Evolutionary conservation across 1,284 basidiomycete genomes (phyloP).

Genomic region (Trichosporon ovoides): DNA sequence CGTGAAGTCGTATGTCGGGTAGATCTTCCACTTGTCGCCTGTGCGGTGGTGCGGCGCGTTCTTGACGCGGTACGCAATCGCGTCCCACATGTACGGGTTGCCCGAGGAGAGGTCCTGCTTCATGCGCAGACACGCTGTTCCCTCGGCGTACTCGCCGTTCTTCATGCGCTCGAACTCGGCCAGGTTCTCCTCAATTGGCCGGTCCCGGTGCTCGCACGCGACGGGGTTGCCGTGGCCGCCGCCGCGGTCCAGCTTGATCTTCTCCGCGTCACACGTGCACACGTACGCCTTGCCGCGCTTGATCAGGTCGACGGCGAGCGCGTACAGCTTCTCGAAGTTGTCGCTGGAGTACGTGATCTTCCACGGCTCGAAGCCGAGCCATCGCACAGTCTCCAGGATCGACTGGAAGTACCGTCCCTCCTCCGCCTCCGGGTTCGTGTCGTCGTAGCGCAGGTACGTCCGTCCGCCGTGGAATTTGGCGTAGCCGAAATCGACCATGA

Average conservation of each 20-base stretch:
- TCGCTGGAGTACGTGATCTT: slow-evolving; percentile 99
- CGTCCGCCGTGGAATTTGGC: slow-evolving; percentile 85
- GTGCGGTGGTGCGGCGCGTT: slow-evolving; percentile 90
- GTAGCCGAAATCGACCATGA: slow-evolving; percentile 97
- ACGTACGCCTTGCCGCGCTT: slow-evolving; percentile 89
- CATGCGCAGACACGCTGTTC: slow-evolving; percentile 91
- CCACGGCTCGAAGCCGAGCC: slow-evolving; percentile 98
- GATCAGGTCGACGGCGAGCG: slow-evolving; percentile 86
- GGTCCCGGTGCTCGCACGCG: slow-evolving; percentile 78
- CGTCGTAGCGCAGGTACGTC: slow-evolving; percentile 89
- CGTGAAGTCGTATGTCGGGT: slow-evolving; percentile 95
- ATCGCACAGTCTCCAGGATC: slow-evolving; percentile 89
- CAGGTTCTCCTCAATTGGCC: slow-evolving; percentile 79
- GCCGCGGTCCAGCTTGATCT: slow-evolving; percentile 82
- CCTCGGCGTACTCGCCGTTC: slow-evolving; percentile 79
- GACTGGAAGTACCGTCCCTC: slow-evolving; percentile 94
- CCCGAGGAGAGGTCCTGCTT: slow-evolving; percentile 91
- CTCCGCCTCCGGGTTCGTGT: slow-evolving; percentile 98
- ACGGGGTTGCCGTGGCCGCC: slow-evolving; percentile 74
- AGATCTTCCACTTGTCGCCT: slow-evolving; percentile 75
- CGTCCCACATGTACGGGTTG: slow-evolving; percentile 99
- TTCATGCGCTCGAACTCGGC: slow-evolving; percentile 90
- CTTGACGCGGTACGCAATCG: slow-evolving; percentile 92
- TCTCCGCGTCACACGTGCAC: slow-evolving; percentile 90
- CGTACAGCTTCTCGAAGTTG: slow-evolving; percentile 85